Conservation (phyloP, 495 filamentous ascomycete species). For the Penicillium egyptiacum region DNA sequence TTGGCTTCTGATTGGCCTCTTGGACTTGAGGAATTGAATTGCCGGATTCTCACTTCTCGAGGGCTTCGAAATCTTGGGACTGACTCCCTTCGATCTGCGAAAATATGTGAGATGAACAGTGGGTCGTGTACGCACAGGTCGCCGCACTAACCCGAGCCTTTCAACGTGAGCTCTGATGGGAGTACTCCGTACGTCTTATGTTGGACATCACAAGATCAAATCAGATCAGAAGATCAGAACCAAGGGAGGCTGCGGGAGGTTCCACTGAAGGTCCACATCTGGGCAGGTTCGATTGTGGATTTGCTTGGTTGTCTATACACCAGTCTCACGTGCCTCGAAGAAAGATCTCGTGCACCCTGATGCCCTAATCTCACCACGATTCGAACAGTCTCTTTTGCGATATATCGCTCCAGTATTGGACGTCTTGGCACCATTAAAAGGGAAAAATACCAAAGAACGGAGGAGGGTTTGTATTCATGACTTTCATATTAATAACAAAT, state of each 20-base stretch:
- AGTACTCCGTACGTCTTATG: background rate
- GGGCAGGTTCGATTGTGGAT: background rate
- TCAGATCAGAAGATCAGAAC: background rate
- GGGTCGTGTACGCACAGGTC: conserved; percentile 9
- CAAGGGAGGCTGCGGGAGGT: background rate
- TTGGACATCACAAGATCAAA: background rate
- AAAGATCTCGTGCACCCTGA: background rate
- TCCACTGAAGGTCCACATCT: background rate
- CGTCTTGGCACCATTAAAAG: too few species aligned
- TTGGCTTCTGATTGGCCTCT: background rate
- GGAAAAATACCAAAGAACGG: too few species aligned
- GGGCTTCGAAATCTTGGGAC: background rate
- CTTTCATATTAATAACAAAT: too few species aligned
- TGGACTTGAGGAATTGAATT: background rate
- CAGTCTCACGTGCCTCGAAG: background rate
- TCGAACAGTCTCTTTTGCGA: too few species aligned
- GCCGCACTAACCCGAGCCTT: conserved; percentile 1
- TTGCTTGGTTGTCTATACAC: background rate
- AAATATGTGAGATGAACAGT: conserved; percentile 9
- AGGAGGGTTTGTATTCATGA: too few species aligned
- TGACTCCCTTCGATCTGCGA: conserved; percentile 1
- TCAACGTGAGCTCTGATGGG: background rate
- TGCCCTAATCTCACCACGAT: too few species aligned
- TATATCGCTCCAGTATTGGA: too few species aligned
- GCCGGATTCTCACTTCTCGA: background rate